Percentiles rank a stretch among this genome's conserved stretches.
These are phyloP conservation scores for Sporothrix mexicana DNA, from an alignment of 2,329 filamentous ascomycete genomes.

Conservation along the genomic window DNA sequence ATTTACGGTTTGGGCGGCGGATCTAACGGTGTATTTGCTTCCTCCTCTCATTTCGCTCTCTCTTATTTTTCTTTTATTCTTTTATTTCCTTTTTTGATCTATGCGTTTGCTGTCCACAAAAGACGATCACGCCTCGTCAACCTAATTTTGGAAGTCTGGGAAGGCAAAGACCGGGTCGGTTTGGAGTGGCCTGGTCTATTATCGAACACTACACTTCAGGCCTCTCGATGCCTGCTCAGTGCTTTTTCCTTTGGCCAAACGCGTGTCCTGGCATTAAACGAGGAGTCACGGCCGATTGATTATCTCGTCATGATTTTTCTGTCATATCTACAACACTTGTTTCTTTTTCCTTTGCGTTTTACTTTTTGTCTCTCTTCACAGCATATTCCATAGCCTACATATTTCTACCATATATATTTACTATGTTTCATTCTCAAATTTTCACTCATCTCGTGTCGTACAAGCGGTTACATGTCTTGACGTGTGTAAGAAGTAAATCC, in stretches of 20 bases:
- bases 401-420: neutral
- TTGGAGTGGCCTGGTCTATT: no score
- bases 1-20: slow-evolving; percentile 29
- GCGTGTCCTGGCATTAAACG: slow-evolving; percentile 20
- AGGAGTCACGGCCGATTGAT: slow-evolving; percentile 22
- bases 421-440: neutral
- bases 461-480: neutral
- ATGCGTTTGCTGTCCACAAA: slow-evolving; percentile 7
- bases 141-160: slow-evolving; percentile 20
- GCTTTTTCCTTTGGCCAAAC: neutral
- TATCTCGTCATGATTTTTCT: slow-evolving; percentile 16
- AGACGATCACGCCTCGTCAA: slow-evolving; percentile 8
- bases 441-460: neutral
- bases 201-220: neutral
- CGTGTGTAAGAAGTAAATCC: neutral
- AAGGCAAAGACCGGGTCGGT: neutral
- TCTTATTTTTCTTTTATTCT: neutral
- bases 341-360: neutral
- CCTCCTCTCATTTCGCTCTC: neutral
- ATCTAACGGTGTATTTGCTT: slow-evolving; percentile 18
- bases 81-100: neutral
- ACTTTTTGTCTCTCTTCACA: neutral
- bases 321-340: neutral
- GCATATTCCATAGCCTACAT: slow-evolving; percentile 28
- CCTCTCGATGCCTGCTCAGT: neutral